Evolutionary conservation across 2,329 filamentous ascomycete species (phyloP).

Genomic region (Graphilbum sp.): DNA sequence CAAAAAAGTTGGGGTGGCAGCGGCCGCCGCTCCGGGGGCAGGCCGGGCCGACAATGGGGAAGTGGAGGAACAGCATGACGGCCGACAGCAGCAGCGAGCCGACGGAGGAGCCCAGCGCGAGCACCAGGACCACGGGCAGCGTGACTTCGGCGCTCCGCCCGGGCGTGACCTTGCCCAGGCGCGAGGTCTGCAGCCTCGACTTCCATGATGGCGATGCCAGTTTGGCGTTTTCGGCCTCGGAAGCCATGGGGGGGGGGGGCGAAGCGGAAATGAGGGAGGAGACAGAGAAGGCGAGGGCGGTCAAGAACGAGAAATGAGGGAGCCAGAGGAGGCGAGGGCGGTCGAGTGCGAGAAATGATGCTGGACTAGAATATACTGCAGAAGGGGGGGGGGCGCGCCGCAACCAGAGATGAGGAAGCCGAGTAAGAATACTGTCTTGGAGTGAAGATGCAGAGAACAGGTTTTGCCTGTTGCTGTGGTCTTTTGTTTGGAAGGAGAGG

Average conservation of each 20-base stretch:
- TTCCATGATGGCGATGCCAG: background rate
- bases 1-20: slow-evolving; percentile 9
- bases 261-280: background rate
- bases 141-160: background rate
- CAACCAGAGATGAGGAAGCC: background rate
- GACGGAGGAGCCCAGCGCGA: background rate
- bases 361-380: background rate
- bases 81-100: slow-evolving; percentile 1
- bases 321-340: too few species aligned
- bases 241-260: background rate
- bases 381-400: background rate
- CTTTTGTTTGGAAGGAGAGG: too few species aligned
- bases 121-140: background rate
- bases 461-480: too few species aligned
- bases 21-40: background rate
- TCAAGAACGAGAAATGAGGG: background rate
- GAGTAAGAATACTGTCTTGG: too few species aligned
- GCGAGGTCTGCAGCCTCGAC: background rate
- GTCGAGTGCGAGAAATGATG: too few species aligned
- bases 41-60: slow-evolving; percentile 3
- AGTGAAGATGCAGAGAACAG: too few species aligned
- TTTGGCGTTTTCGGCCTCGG: background rate
- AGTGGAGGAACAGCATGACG: slow-evolving; percentile 4
- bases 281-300: too few species aligned
- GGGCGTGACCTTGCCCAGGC: background rate